Evolutionary conservation across 805 yeast species (phyloP), one percentile per base, ranked within the genome.

Genomic region (Yamadazyma sp.): DNA sequence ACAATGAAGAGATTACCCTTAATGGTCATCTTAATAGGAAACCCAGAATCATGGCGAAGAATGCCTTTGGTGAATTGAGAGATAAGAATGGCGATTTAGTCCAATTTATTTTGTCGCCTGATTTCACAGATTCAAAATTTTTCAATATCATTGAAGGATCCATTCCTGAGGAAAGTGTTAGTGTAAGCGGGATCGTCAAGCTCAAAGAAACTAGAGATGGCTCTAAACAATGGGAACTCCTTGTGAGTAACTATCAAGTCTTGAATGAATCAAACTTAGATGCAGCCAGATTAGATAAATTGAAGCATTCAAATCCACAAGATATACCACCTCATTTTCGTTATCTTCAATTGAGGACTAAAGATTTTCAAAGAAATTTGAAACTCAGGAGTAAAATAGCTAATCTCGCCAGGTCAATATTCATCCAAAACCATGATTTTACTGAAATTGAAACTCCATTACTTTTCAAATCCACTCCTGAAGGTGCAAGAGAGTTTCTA

Each of bases 401-500:
- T 0, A 55, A 61, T 15, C 44, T 63, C 11, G 55, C 76, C 1
- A 62, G 87, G 29, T 48, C 59, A 5, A 47, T 53, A 1, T 55
- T 82, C 11, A 52, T 51, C 4, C 52, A 59, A 1, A 42, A 44
- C 9, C 69, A 65, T 44, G 51, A 47, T 1, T 93, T 93, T 56
- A 74, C 75, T 0, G 98, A 93, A 52, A 72, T 93, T 19, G 98
- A 91, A 55, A 93, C 98, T 0, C 98, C 98, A 1, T 56, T 91
- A 5, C 62, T 93, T 19, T 93, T 93, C 70, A 89, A 93, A 53
- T 85, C 96, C 1, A 93, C 98, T 0, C 98, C 98, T 0, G 98
- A 93, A 58, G 98, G 98, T 11, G 98, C 98, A 1, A 70, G 95
- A 24, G 99, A 93, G 59, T 93, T 91, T 55, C 60, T 93, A 31